Evolutionary conservation across 106 monocot genomes (phyloP).

Genomic region (Acanthochlamys bracteata): DNA sequence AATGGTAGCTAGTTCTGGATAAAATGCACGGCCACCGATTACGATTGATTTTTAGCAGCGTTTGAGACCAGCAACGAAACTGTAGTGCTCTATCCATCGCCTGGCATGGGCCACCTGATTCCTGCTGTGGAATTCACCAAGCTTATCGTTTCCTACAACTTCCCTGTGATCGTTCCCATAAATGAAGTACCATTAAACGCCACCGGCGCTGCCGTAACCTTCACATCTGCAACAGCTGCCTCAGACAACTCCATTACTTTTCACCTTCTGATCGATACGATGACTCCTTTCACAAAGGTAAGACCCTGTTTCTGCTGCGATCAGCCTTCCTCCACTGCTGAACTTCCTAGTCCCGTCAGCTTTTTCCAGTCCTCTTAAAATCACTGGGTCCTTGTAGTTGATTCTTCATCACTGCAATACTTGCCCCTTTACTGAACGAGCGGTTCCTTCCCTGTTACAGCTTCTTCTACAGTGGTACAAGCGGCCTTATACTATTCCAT

Average conservation of each 20-base stretch:
- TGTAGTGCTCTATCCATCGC: conserved; percentile 20
- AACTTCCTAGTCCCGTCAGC: conserved; percentile 3
- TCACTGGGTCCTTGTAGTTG: conserved; percentile 9
- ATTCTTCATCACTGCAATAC: conserved; percentile 13
- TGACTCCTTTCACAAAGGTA: neutral
- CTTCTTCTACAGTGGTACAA: conserved; percentile 12
- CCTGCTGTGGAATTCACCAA: conserved; percentile 26
- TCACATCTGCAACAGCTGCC: conserved; percentile 6
- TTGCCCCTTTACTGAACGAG: conserved; percentile 2
- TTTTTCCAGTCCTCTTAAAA: conserved; percentile 1
- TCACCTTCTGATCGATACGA: conserved; percentile 12
- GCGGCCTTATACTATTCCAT: conserved; percentile 7
- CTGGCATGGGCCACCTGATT: conserved; percentile 27
- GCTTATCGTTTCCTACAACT: conserved; percentile 14
- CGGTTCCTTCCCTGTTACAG: conserved; percentile 12
- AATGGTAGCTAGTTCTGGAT: too few species aligned
- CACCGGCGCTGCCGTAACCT: neutral
- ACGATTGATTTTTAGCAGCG: neutral
- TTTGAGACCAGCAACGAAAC: neutral
- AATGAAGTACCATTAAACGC: conserved; percentile 1
- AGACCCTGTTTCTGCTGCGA: conserved; percentile 6
- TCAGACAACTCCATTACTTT: conserved; percentile 13
- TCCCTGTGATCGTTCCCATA: conserved; percentile 18
- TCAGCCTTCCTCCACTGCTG: conserved; percentile 18
- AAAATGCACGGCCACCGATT: too few species aligned